phyloP scores from a whole-genome alignment of 1,284 basidiomycete genomes.

The Boletellus deceptivus region DNA sequence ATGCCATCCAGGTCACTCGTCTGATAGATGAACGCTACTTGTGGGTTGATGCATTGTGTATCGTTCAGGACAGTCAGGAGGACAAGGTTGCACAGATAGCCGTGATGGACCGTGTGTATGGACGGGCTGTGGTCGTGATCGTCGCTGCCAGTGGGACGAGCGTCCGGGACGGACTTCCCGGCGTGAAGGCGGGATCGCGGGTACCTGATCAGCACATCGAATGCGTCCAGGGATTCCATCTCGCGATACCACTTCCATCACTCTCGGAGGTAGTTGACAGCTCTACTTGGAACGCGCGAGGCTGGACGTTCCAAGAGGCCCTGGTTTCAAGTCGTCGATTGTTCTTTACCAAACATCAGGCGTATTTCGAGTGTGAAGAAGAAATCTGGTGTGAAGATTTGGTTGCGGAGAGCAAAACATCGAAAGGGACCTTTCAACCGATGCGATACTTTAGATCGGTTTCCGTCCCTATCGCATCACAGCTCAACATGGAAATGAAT shows the following conservation, averaged over 20 bases:
- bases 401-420: constrained; percentile 11
- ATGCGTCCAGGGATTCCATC: constrained; percentile 13
- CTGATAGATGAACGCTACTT: too few relatives aligned
- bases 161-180: not conserved
- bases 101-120: too few relatives aligned
- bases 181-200: too few relatives aligned
- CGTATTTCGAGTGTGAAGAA: constrained; percentile 19
- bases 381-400: constrained; percentile 24
- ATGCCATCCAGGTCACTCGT: too few relatives aligned
- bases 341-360: constrained; percentile 18
- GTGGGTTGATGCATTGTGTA: constrained; percentile 3
- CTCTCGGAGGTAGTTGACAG: constrained; percentile 5
- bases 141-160: too few relatives aligned
- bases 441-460: not conserved
- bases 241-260: too few relatives aligned
- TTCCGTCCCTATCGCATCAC: not conserved
- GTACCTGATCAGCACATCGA: too few relatives aligned
- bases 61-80: constrained; percentile 12
- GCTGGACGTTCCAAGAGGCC: constrained; percentile 26
- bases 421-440: constrained; percentile 3
- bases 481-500: not conserved
- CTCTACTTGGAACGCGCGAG: constrained; percentile 19
- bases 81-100: too few relatives aligned
- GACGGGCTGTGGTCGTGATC: too few relatives aligned
- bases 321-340: constrained; percentile 23